These are phyloP conservation scores for Quercus bicolor DNA, from an alignment of 306 rosid genomes.

Conservation along the genomic window DNA sequence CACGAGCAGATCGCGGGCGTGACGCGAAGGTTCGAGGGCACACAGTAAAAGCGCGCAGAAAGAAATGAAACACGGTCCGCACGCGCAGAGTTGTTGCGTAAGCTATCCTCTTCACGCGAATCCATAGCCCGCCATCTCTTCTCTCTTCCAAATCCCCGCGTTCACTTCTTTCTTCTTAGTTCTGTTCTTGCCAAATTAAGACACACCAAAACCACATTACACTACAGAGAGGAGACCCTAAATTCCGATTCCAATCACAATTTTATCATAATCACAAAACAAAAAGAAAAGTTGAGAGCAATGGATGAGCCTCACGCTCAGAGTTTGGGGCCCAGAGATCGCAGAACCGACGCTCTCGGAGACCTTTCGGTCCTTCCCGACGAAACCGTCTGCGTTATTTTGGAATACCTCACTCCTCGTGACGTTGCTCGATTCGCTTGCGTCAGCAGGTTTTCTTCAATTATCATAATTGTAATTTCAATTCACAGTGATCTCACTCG, in stretches of 20 bases:
- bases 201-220: neutral
- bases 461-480: neutral
- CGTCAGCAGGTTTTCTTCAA: constrained; percentile 69
- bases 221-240: no score
- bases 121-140: neutral
- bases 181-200: neutral
- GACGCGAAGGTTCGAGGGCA: neutral
- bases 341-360: constrained; percentile 79
- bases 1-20: no score
- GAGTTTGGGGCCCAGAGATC: constrained; percentile 44
- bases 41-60: constrained; percentile 14
- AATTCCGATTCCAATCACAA: neutral
- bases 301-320: constrained; percentile 8
- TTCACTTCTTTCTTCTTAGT: no score
- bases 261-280: neutral
- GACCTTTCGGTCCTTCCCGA: constrained; percentile 71
- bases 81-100: no score
- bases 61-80: constrained; percentile 7
- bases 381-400: constrained; percentile 63
- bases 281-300: no score
- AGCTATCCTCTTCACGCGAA: neutral
- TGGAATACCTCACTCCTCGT: constrained; percentile 66
- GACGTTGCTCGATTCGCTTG: constrained; percentile 78
- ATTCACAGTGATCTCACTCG: neutral
- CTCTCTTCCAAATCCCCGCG: neutral